Conservation (phyloP, 208 protist genomes). For the Naegleria fowleri region DNA sequence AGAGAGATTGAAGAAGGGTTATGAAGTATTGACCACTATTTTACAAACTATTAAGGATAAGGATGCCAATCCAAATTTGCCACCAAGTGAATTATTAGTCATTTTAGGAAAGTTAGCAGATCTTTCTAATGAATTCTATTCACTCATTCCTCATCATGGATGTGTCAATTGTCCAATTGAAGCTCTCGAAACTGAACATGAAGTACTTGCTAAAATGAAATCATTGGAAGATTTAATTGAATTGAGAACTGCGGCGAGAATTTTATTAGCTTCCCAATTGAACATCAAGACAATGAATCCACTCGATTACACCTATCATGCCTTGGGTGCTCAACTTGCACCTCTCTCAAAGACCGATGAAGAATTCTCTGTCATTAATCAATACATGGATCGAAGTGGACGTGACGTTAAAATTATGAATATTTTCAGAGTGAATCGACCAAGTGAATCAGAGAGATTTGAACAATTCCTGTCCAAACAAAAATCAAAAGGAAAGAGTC, state of each 20-base stretch:
- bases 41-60: not conserved
- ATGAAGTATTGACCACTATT: not conserved
- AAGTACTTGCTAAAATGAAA: not conserved
- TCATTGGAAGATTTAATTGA: conserved; percentile 26
- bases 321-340: not conserved
- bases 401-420: conserved; percentile 4
- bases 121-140: not conserved
- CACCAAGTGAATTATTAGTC: not conserved
- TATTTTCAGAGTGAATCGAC: conserved; percentile 43
- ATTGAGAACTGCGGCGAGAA: not conserved
- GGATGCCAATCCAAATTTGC: not conserved
- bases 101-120: not conserved
- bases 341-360: not conserved
- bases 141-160: not conserved
- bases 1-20: not conserved
- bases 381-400: conserved; percentile 38
- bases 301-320: conserved; percentile 37
- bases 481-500: not conserved
- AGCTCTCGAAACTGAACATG: not conserved
- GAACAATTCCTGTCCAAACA: not conserved
- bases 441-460: not conserved
- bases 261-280: conserved; percentile 20
- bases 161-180: not conserved
- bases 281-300: conserved; percentile 11
- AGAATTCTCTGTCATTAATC: conserved; percentile 26